Evolutionary conservation across 2,329 filamentous ascomycete species (phyloP), one percentile per base, ranked within the genome.

Genomic region (Claviceps capensis): DNA sequence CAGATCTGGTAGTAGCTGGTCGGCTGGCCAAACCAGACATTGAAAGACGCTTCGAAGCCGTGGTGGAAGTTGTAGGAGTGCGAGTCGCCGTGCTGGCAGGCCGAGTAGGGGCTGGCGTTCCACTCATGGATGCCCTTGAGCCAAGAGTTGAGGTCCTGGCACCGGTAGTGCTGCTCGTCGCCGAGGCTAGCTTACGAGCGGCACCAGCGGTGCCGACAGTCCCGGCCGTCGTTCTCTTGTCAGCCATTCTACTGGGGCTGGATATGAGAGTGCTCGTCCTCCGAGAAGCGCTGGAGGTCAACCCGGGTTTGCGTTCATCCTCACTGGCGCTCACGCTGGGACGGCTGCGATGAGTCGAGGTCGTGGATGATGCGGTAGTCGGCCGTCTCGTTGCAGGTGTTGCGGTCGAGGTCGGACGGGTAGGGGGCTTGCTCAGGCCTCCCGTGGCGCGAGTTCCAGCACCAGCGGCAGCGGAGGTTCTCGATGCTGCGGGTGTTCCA

Each of bases 11-110:
- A n/a, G 69, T 52, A 3, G 68, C 55, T 4, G 71, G 61, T 37
- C 69, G 65, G 26, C 52, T 56, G 36, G 53, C 49, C 26, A 67
- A 52, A 30, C 73, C 68, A 22, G 72, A 69, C 1, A 71, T 71
- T 9, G 80, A 82, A 17, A 83, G 65, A 34, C 79, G 72, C 67
- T 82, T 83, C 61, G 73, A 70, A 44, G 78, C 72, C 40, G 73
- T 67, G 2, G 72, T 69, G 6, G 66, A 57, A 17, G 66, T 61
- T n/a, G 67, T 63, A 9, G 70, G 63, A n/a, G 67, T 59, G 48
- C 67, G 63, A 19, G 63, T 64, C 17, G 63, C 56, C n/a, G 65
- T 36, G 22, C 53, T 54, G 4, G 72, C 62, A 53, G 66, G 67
- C 41, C 70, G 64, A 17, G 64, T 60, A 40, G 66, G 61, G 56